These are phyloP conservation scores for Colletotrichum tropicale DNA, from an alignment of 2,329 filamentous ascomycete genomes.

Conservation along the genomic window DNA sequence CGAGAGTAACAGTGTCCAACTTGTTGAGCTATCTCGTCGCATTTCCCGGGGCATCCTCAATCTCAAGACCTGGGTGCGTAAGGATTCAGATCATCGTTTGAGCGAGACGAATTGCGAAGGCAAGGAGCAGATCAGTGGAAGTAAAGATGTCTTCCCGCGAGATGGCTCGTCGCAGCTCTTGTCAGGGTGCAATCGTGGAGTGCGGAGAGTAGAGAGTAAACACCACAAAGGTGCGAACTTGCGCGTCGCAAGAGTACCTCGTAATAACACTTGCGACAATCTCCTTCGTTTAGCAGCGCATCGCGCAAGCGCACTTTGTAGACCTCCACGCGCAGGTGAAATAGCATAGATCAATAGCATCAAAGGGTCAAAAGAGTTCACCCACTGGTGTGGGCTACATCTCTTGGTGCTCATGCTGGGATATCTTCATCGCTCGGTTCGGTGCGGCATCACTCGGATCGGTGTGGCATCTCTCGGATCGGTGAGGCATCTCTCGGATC, in stretches of 20 bases:
- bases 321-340: neutral
- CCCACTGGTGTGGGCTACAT: neutral
- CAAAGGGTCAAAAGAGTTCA: slow-evolving; percentile 3
- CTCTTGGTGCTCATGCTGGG: neutral
- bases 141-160: accelerated
- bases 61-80: neutral
- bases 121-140: neutral
- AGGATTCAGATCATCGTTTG: neutral
- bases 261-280: neutral
- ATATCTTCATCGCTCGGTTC: neutral
- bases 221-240: neutral
- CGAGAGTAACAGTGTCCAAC: neutral
- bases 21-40: neutral
- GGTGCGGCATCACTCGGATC: neutral
- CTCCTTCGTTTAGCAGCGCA: neutral
- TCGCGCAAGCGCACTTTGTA: neutral
- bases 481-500: neutral
- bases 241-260: neutral
- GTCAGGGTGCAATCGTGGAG: accelerated
- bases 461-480: neutral
- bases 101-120: neutral
- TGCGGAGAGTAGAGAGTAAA: neutral
- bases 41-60: neutral
- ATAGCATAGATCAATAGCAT: neutral
- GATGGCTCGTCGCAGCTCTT: neutral